Evolutionary conservation across 2,329 filamentous ascomycete genomes (phyloP).

Genomic region (Ceratocystis smalleyi): DNA sequence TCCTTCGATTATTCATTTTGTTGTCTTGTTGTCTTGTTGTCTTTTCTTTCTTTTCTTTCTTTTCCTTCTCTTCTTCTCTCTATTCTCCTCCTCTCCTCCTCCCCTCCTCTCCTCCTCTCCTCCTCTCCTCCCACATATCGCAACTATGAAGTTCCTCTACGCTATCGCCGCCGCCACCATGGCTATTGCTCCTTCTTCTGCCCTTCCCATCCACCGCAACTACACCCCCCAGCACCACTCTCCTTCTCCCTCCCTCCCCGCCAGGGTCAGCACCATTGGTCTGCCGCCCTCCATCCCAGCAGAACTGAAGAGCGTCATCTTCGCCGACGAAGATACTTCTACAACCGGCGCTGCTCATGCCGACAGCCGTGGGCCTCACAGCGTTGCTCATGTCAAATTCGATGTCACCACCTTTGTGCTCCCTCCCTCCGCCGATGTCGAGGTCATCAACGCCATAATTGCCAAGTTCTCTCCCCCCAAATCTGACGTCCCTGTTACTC

Average conservation of each 20-base stretch:
- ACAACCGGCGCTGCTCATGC: neutral
- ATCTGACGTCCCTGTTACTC: no score
- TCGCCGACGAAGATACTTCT: conserved; percentile 1
- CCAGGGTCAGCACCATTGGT: conserved; percentile 7
- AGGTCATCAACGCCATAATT: neutral
- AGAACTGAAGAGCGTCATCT: conserved; percentile 3
- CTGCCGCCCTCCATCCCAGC: conserved; percentile 11
- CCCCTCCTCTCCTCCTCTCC: neutral
- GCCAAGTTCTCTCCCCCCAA: neutral
- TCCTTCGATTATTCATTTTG: conserved; percentile 1
- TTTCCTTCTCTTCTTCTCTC: neutral
- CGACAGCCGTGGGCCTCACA: neutral
- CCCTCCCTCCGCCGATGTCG: neutral
- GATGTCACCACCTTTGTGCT: neutral
- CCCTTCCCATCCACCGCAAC: neutral
- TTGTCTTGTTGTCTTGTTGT: neutral
- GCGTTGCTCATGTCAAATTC: neutral
- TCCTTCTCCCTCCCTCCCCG: neutral
- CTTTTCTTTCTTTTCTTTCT: neutral
- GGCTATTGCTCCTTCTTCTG: conserved; percentile 1
- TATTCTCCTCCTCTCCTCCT: neutral
- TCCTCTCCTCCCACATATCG: neutral
- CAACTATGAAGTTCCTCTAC: conserved; percentile 11
- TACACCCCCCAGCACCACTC: neutral
- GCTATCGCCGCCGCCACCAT: conserved; percentile 6